Percentiles rank a stretch among this genome's conserved stretches.
Evolutionary conservation across 169 alveolate genomes (phyloP).

Genomic region (Cryptosporidium sp.): DNA sequence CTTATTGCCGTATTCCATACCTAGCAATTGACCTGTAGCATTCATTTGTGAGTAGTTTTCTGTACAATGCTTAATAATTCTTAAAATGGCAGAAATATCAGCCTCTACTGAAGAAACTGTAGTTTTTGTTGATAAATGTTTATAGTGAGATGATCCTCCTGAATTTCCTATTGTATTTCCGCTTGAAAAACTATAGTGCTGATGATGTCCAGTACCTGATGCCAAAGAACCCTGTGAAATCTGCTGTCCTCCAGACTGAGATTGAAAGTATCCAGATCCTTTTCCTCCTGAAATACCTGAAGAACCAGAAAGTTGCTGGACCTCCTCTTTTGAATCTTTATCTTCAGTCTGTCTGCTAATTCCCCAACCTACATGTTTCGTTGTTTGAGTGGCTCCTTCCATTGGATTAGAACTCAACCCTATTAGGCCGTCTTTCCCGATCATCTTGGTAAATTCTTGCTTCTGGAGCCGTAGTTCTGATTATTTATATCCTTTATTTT

Average conservation of each 20-base stretch:
- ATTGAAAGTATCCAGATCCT: not conserved
- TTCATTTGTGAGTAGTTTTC: conserved; percentile 86
- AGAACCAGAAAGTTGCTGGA: conserved; percentile 10
- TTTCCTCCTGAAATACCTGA: not conserved
- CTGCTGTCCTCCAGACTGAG: conserved; percentile 12
- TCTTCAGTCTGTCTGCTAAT: conserved; percentile 56
- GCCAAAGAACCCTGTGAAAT: not conserved
- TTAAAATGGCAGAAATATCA: conserved; percentile 83
- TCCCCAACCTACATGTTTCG: conserved; percentile 65
- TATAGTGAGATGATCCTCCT: conserved; percentile 20
- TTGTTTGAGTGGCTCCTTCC: conserved; percentile 30
- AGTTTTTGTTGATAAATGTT: conserved; percentile 18
- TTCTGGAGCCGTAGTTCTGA: not conserved
- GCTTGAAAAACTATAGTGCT: conserved; percentile 9
- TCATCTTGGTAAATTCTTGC: conserved; percentile 16
- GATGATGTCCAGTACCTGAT: conserved; percentile 21
- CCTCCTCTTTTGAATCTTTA: conserved; percentile 33
- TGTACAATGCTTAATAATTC: conserved; percentile 87
- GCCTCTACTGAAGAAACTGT: conserved; percentile 80
- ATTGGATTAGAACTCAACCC: conserved; percentile 45
- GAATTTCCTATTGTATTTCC: not conserved
- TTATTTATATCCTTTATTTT: not conserved
- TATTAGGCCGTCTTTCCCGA: conserved; percentile 44
- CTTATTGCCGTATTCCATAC: conserved; percentile 84
- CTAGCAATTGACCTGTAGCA: conserved; percentile 88